Percentiles rank a stretch among this genome's conserved stretches.
Conservation (phyloP, 2,329 filamentous ascomycete genomes). For the Alternaria novae-zelandiae region DNA sequence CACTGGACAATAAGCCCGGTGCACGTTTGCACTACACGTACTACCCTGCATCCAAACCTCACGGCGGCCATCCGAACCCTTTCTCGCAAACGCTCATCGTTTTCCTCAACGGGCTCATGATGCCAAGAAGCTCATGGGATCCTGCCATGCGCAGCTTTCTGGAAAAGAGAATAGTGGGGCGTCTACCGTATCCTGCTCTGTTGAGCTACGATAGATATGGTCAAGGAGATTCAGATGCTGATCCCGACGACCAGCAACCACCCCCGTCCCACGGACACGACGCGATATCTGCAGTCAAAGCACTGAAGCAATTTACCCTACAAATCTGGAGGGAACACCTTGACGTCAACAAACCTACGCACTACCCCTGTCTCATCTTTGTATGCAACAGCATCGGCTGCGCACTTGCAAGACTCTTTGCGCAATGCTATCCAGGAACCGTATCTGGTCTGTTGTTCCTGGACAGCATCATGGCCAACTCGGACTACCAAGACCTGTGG, state of each 20-base stretch:
- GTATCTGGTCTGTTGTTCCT: constrained; percentile 60
- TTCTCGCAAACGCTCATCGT: constrained; percentile 50
- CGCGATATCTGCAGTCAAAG: constrained; percentile 50
- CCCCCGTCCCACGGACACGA: constrained; percentile 57
- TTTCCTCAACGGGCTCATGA: constrained; percentile 54
- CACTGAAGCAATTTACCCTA: constrained; percentile 54
- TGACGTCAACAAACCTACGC: constrained; percentile 40
- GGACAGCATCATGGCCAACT: constrained; percentile 65
- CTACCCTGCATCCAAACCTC: constrained; percentile 37
- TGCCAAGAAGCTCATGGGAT: constrained; percentile 50
- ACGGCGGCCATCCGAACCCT: constrained; percentile 33
- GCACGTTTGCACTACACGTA: constrained; percentile 45
- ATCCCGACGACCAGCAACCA: constrained; percentile 47
- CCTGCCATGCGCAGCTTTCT: constrained; percentile 41
- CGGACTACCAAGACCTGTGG: constrained; percentile 62
- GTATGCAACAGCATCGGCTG: constrained; percentile 62
- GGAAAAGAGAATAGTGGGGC: constrained; percentile 29
- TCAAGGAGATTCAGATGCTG: constrained; percentile 60
- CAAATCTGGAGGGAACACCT: constrained; percentile 49
- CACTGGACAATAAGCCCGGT: constrained; percentile 37
- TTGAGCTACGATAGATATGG: constrained; percentile 66
- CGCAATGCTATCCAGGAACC: constrained; percentile 53
- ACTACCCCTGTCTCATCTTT: constrained; percentile 50
- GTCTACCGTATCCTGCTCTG: constrained; percentile 50
- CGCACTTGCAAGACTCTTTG: constrained; percentile 60